Base-by-base conservation (phyloP, 495 filamentous ascomycete species). In the Xanthoparmelia taractica region DNA sequence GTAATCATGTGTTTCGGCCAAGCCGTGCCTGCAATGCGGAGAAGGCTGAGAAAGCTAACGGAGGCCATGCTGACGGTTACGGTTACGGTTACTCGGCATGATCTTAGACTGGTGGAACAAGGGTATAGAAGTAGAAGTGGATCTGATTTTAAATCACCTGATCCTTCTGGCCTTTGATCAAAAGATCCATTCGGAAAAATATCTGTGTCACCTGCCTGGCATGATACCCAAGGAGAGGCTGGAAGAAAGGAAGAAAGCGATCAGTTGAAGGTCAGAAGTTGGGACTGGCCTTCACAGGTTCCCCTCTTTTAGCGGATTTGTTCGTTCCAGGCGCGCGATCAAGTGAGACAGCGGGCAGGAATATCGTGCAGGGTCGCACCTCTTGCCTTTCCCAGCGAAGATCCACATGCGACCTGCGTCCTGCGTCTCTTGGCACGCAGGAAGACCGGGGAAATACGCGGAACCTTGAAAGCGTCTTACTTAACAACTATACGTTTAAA, bases 381-480 rank as follows among this genome's bases (percentile, higher is more conserved):
- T 54, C 50, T n/a, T 54, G 15, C 29, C 50, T 54, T 8, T 33
- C 50, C 18, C 7, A 54, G 50, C 20, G 1, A 54, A 54, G 29
- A 54, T 54, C 29, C 48, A 52, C 25, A 8, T 17, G 47, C 27
- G 27, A 29, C 2, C 48, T 52, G 48, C 48, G 17, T 29, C n/a
- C 48, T 52, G 48, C 25, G 27, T 54, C 29, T 33, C 50, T 54
- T 54, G 50, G 50, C 50, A 54, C 15, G 29, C 15, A 54, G 18
- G 25, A 0, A 13, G 25, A 29, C 6, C 5, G 25, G 20, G 4
- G 17, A 36, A 36, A 36, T 36, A 36, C 10, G 34, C 34, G 40
- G 37, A 13, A 43, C 4, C 4, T 17, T 8, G 2, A 2, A 43
- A 13, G 37, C 37, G 40, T 43, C 40, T 43, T 43, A 17, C 40